phyloP scores from a whole-genome alignment of 345 rosid genomes.

The Noccaea bulbosa region DNA sequence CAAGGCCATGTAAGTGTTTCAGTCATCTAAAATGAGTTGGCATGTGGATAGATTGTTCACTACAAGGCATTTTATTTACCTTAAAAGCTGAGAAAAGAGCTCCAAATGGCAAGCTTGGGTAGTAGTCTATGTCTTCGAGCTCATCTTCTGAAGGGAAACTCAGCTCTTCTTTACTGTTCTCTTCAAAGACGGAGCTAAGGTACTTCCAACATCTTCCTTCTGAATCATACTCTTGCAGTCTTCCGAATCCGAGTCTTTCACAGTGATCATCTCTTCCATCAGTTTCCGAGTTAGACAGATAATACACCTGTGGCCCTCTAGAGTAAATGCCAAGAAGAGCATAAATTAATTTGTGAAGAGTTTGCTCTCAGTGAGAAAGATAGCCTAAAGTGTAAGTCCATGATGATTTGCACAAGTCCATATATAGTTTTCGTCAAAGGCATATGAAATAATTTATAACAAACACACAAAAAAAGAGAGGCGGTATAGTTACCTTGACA shows the following conservation, averaged over 20 bases:
- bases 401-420: conserved; percentile 22
- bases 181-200: conserved; percentile 68
- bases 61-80: conserved; percentile 45
- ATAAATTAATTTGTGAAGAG: conserved; percentile 17
- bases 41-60: neutral
- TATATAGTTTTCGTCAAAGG: neutral
- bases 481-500: conserved; percentile 63
- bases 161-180: conserved; percentile 45
- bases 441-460: neutral
- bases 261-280: conserved; percentile 79
- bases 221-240: conserved; percentile 70
- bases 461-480: conserved; percentile 15
- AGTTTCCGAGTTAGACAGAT: conserved; percentile 60
- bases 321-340: conserved; percentile 25
- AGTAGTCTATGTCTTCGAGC: conserved; percentile 81
- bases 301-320: conserved; percentile 77
- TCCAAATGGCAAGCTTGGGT: conserved; percentile 93
- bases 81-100: conserved; percentile 87
- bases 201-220: conserved; percentile 82
- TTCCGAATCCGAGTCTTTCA: conserved; percentile 79
- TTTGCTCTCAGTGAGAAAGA: neutral
- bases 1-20: conserved; percentile 9
- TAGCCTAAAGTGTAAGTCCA: too few species aligned
- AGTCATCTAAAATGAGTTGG: neutral
- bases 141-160: conserved; percentile 73